A percentile compares a stretch with the other conserved stretches of the same genome.
Conservation (phyloP, 2,329 filamentous ascomycete species). For the Aspergillus floridensis region DNA sequence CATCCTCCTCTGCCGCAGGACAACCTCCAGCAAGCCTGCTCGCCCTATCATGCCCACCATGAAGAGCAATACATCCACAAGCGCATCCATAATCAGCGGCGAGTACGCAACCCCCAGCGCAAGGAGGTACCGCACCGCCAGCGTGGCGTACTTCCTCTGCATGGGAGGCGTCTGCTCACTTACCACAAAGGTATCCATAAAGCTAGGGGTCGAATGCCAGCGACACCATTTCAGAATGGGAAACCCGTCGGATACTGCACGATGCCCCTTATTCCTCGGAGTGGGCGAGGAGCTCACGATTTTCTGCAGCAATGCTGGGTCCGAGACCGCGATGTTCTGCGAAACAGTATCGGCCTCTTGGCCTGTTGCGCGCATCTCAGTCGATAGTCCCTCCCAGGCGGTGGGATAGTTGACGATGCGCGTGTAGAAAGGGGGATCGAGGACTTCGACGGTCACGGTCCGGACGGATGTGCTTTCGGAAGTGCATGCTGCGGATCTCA, state of each 20-base stretch:
- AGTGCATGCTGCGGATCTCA: conserved; percentile 4
- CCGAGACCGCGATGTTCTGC: conserved; percentile 4
- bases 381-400: not conserved
- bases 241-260: not conserved
- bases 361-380: not conserved
- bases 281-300: not conserved
- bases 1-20: too few species aligned
- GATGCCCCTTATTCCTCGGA: not conserved
- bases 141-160: not conserved
- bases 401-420: not conserved
- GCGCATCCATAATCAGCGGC: not conserved
- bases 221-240: not conserved
- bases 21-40: too few species aligned
- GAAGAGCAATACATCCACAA: too few species aligned
- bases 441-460: not conserved
- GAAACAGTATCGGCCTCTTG: not conserved
- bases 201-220: not conserved
- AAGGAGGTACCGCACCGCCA: not conserved
- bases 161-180: too few species aligned
- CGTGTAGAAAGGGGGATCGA: conserved; percentile 9
- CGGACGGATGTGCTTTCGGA: not conserved
- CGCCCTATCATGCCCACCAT: too few species aligned
- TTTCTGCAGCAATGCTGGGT: not conserved
- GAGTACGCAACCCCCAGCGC: not conserved
- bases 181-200: conserved; percentile 1